Evolutionary conservation across 148 eudicot genomes (phyloP), one percentile per base, ranked within the genome.

Genomic region (Vaccinium macrocarpon): DNA sequence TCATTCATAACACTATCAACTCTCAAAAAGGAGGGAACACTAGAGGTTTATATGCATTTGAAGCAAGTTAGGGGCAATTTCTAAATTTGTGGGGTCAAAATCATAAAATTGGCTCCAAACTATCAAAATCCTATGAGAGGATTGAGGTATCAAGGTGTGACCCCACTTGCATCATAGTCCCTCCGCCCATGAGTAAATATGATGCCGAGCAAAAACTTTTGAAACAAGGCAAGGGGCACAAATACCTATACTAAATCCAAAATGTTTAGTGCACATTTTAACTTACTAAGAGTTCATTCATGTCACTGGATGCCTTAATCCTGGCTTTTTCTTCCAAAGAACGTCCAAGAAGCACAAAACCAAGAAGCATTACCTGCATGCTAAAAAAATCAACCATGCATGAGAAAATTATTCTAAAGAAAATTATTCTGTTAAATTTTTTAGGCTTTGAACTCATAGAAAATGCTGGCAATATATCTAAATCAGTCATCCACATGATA

Each of bases 351-450:
- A 95, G 94, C 83, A 95, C 96, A 81, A 95, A 95, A 74, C 98
- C 98, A 86, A 95, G 98, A 91, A 95, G 98, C 98, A 96, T 96
- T 84, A 96, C 98, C 98, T 96, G 98, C 93, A 90, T 88, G 81
- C 98, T 96, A 93, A 87, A 88, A 89, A 86, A 87, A 85, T 80
- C 70, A 87, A 84, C 83, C 68, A 64, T 80, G 61, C 55, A 86
- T 86, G 83, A 88, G 87, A 84, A 82, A 21, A 62, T 23, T 27
- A 19, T 79, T 13, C 42, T 8, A 1, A 79, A 57, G 27, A 57
- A 52, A 78, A 53, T 21, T 15, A 79, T 79, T 32, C 29, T 29
- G 12, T 61, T 32, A 35, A 29, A 35, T 55, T 52, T 55, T 55
- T 1, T 19, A 79, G 14, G 49, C 68, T 79, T 19, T 52, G 42